Percentiles rank a stretch among this genome's conserved stretches.
Conservation (phyloP, 2,329 filamentous ascomycete species). For the Penicillium sp. region DNA sequence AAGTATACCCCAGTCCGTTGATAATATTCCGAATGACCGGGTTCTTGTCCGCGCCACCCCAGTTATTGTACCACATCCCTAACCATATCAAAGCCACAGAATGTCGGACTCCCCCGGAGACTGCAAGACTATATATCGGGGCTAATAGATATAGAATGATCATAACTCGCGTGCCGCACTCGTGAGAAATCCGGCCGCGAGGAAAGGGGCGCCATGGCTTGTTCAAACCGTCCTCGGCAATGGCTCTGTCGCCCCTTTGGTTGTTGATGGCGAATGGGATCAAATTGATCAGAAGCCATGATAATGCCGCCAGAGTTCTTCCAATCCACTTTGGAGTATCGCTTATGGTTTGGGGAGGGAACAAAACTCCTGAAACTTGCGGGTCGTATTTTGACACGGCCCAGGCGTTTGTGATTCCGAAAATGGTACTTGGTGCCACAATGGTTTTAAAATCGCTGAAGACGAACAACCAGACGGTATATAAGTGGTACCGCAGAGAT, state of each 20-base stretch:
- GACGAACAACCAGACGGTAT: constrained; percentile 26
- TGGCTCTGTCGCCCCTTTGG: constrained; percentile 34
- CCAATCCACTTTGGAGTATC: background rate
- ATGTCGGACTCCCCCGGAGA: constrained; percentile 11
- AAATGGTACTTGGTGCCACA: constrained; percentile 27
- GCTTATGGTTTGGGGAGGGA: background rate
- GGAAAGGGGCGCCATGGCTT: constrained; percentile 41
- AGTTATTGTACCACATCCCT: constrained; percentile 19
- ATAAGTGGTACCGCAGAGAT: background rate
- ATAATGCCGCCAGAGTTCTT: background rate
- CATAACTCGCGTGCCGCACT: constrained; percentile 15
- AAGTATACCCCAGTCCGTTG: constrained; percentile 30
- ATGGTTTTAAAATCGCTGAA: constrained; percentile 29
- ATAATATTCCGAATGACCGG: constrained; percentile 31
- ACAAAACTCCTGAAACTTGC: constrained; percentile 2
- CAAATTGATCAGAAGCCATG: constrained; percentile 27
- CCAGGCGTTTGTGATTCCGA: constrained; percentile 34
- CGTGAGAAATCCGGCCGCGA: constrained; percentile 19
- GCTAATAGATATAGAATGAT: constrained; percentile 3
- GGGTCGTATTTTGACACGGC: constrained; percentile 15
- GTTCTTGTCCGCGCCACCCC: constrained; percentile 27
- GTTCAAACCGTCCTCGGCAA: constrained; percentile 43
- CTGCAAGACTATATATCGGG: background rate
- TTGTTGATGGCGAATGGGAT: constrained; percentile 41
- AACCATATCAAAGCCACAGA: constrained; percentile 5